Conservation (phyloP, 768 basidiomycete species). For the Tricholoma saponaceum region DNA sequence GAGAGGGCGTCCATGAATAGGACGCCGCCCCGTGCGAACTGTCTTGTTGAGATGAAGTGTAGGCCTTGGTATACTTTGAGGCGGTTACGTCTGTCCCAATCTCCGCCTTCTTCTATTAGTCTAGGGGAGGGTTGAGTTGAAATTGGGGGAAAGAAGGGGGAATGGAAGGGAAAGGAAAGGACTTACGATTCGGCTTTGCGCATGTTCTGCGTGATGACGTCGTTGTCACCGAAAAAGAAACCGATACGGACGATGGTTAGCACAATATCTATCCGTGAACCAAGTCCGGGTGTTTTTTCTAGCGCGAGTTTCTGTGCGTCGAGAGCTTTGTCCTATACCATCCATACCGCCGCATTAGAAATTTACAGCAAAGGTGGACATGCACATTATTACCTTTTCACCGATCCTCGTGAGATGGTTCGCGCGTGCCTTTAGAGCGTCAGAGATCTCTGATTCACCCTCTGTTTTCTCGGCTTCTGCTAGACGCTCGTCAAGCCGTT, state of each 20-base stretch:
- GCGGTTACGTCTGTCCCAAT: conserved; percentile 96
- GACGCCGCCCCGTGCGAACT: conserved; percentile 84
- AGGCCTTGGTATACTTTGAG: conserved; percentile 94
- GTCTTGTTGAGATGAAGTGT: conserved; percentile 81
- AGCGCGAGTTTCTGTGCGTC: conserved; percentile 80
- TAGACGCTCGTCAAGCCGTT: conserved; percentile 70
- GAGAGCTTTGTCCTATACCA: conserved; percentile 67
- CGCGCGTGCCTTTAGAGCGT: conserved; percentile 79
- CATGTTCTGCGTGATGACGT: conserved; percentile 67
- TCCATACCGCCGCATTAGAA: not conserved
- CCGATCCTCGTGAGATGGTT: conserved; percentile 87
- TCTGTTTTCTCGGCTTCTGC: conserved; percentile 86
- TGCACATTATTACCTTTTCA: conserved; percentile 49
- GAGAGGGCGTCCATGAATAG: conserved; percentile 88
- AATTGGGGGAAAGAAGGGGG: not conserved
- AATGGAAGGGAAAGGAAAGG: not conserved
- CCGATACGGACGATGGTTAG: conserved; percentile 87
- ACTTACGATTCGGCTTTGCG: conserved; percentile 78
- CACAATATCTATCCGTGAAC: conserved; percentile 89
- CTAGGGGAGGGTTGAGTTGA: conserved; percentile 32
- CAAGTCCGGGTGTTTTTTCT: conserved; percentile 89
- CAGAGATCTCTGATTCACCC: conserved; percentile 91
- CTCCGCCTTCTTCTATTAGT: conserved; percentile 91
- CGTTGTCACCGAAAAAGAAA: conserved; percentile 82
- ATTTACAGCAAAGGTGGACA: conserved; percentile 23